These are phyloP conservation scores for Calonectria fujianensis DNA, from an alignment of 2,329 filamentous ascomycete genomes.

Conservation along the genomic window DNA sequence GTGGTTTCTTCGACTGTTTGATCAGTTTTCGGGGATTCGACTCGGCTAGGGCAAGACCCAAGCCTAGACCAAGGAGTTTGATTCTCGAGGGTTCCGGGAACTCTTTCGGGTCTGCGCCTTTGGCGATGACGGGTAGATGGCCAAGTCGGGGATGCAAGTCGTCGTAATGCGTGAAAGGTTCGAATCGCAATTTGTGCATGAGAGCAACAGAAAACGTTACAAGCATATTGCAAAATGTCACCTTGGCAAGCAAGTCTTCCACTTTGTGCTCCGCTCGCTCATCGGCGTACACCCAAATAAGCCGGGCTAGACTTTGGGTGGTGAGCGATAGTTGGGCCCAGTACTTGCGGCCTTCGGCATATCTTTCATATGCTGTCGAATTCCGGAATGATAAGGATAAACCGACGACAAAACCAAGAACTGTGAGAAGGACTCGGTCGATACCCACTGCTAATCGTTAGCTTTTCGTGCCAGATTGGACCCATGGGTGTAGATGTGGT, in stretches of 20 bases:
- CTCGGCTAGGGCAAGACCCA: conserved; percentile 83
- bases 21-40: conserved; percentile 85
- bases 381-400: conserved; percentile 83
- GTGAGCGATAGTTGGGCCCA: conserved; percentile 77
- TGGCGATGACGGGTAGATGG: conserved; percentile 82
- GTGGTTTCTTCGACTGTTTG: conserved; percentile 81
- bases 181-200: conserved; percentile 88
- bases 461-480: background rate
- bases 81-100: conserved; percentile 65
- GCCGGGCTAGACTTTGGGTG: conserved; percentile 79
- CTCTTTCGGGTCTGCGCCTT: conserved; percentile 62
- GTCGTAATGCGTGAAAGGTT: conserved; percentile 84
- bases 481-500: no score
- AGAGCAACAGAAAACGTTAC: conserved; percentile 83
- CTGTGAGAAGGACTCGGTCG: conserved; percentile 75
- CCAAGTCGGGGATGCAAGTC: conserved; percentile 81
- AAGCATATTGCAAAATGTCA: conserved; percentile 84
- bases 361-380: conserved; percentile 84
- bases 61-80: conserved; percentile 80
- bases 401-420: conserved; percentile 87
- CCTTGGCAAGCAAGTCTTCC: conserved; percentile 80
- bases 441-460: conserved; percentile 42
- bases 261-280: conserved; percentile 72
- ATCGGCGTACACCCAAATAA: conserved; percentile 87
- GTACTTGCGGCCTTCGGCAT: conserved; percentile 76